Percentiles rank a stretch among this genome's conserved stretches.
Conservation (phyloP, 495 filamentous ascomycete species). For the Acidiella bohemica region DNA sequence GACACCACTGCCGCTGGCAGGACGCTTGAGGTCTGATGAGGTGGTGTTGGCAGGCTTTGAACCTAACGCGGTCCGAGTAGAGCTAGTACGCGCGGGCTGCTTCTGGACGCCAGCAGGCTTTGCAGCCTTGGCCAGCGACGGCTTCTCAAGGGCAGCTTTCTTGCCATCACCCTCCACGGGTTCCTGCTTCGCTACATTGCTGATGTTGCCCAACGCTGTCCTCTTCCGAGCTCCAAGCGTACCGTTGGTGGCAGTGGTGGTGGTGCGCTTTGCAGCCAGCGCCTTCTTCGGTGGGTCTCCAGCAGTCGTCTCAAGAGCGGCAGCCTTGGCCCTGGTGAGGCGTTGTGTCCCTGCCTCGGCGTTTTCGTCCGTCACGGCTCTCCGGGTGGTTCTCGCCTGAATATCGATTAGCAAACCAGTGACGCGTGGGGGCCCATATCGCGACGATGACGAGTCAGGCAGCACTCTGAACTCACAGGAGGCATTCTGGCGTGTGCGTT, state of each 20-base stretch:
- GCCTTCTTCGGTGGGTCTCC: conserved; percentile 51
- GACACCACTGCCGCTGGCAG: conserved; percentile 58
- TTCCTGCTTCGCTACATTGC: conserved; percentile 69
- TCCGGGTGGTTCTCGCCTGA: conserved; percentile 45
- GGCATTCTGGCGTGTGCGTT: conserved; percentile 20
- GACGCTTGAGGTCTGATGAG: conserved; percentile 48
- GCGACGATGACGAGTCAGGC: background rate
- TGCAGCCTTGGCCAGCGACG: conserved; percentile 58
- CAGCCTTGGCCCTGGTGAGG: conserved; percentile 84
- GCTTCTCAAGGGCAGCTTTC: conserved; percentile 44
- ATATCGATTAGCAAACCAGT: conserved; percentile 1
- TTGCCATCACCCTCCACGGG: conserved; percentile 50
- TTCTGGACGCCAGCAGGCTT: conserved; percentile 69
- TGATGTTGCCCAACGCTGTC: conserved; percentile 66
- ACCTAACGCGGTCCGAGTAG: conserved; percentile 47
- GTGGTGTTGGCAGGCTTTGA: conserved; percentile 46
- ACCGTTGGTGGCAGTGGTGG: conserved; percentile 33
- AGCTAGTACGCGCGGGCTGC: conserved; percentile 42
- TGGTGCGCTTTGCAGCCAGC: conserved; percentile 56
- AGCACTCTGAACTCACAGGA: conserved; percentile 11
- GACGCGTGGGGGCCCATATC: background rate
- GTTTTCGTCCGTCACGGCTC: conserved; percentile 75
- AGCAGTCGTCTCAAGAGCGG: conserved; percentile 48
- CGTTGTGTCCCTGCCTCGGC: conserved; percentile 82
- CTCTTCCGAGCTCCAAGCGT: conserved; percentile 25